Evolutionary conservation across 352 stramenopile genomes (phyloP).

Genomic region (Globisporangium apiculatum): DNA sequence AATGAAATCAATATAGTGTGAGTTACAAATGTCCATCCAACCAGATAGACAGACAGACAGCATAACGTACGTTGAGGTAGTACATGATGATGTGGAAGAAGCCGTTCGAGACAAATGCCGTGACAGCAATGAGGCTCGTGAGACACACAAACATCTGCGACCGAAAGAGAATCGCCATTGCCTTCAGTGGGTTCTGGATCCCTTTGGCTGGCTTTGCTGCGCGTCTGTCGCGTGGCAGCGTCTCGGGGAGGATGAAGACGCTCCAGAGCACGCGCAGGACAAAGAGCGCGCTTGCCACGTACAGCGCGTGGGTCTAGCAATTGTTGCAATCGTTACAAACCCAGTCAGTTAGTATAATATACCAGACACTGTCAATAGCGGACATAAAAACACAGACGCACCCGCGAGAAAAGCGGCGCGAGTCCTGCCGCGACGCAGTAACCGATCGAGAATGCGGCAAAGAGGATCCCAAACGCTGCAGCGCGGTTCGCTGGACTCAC

Average conservation of each 20-base stretch:
- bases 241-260: conserved; percentile 51
- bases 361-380: neutral
- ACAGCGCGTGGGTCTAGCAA: conserved; percentile 35
- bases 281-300: conserved; percentile 37
- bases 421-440: conserved; percentile 49
- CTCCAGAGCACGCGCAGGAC: conserved; percentile 47
- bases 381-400: conserved; percentile 9
- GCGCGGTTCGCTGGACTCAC: conserved; percentile 45
- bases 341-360: too few relatives aligned
- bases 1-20: too few relatives aligned
- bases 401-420: conserved; percentile 44
- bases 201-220: conserved; percentile 8
- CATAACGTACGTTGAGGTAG: conserved; percentile 52
- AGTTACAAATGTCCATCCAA: too few relatives aligned
- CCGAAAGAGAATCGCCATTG: conserved; percentile 63
- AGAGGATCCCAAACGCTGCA: conserved; percentile 49
- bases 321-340: too few relatives aligned
- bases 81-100: conserved; percentile 60
- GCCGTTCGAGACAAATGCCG: conserved; percentile 51
- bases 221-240: conserved; percentile 34
- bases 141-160: conserved; percentile 55
- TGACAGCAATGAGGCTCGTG: conserved; percentile 60
- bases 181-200: conserved; percentile 49
- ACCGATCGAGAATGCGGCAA: conserved; percentile 40
- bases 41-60: too few relatives aligned